Conservation (phyloP, 1,139 yeast species). For the Suhomyces guaymorum region DNA sequence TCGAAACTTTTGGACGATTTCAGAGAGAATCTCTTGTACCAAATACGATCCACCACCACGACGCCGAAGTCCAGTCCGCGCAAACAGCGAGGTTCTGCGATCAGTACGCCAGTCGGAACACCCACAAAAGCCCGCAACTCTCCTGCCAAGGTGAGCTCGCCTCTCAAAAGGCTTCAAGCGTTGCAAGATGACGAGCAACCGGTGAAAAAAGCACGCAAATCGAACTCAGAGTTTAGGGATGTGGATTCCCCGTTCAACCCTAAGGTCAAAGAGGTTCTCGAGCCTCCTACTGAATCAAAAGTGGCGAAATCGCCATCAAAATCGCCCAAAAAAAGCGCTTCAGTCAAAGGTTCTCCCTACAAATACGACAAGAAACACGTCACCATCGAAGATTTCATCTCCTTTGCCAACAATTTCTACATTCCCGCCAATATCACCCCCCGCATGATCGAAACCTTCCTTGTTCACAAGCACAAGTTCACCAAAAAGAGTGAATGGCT, state of each 20-base stretch:
- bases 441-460: conserved; percentile 51
- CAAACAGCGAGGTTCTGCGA: conserved; percentile 5
- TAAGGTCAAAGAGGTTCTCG: conserved; percentile 12
- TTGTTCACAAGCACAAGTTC: conserved; percentile 52
- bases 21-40: conserved; percentile 32
- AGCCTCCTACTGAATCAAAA: conserved; percentile 4
- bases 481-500: conserved; percentile 63
- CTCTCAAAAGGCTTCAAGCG: conserved; percentile 32
- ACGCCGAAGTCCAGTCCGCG: conserved; percentile 30
- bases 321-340: conserved; percentile 9
- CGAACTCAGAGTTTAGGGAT: conserved; percentile 17
- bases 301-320: neutral
- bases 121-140: conserved; percentile 9
- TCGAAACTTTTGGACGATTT: conserved; percentile 47
- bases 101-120: conserved; percentile 13
- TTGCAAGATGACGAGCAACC: conserved; percentile 20
- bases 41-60: conserved; percentile 31
- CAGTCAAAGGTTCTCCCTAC: conserved; percentile 14
- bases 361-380: conserved; percentile 30
- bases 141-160: conserved; percentile 27
- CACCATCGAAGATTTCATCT: conserved; percentile 52
- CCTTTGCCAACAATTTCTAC: conserved; percentile 63
- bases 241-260: conserved; percentile 38
- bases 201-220: conserved; percentile 3
- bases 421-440: conserved; percentile 56